phyloP scores from a whole-genome alignment of 1,284 basidiomycete genomes.

The Trichosporon sp. region DNA sequence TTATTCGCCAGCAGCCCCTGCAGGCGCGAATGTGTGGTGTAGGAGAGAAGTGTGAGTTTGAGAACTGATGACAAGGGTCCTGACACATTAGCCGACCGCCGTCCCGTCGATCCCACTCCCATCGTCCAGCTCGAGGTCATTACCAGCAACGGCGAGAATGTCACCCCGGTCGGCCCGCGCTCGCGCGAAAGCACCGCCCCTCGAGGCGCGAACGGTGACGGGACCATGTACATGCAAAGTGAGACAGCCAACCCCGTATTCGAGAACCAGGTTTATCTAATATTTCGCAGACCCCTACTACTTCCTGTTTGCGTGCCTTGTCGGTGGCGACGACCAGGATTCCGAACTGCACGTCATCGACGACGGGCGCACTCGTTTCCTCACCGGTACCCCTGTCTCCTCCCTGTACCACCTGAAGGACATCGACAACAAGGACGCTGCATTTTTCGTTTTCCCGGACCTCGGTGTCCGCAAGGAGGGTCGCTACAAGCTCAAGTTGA shows the following conservation, averaged over 20 bases:
- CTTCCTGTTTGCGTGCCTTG: slow-evolving; percentile 88
- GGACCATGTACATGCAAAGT: slow-evolving; percentile 53
- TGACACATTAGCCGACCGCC: slow-evolving; percentile 71
- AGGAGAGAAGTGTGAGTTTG: slow-evolving; percentile 72
- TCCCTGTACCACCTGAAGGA: slow-evolving; percentile 95
- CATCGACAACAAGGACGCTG: slow-evolving; percentile 80
- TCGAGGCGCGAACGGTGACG: slow-evolving; percentile 14
- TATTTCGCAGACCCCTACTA: slow-evolving; percentile 74
- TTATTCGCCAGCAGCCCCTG: slow-evolving; percentile 82
- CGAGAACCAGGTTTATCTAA: not conserved
- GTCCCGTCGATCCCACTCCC: slow-evolving; percentile 93
- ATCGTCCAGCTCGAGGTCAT: slow-evolving; percentile 92
- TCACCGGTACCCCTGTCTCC: slow-evolving; percentile 68
- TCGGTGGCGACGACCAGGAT: slow-evolving; percentile 73
- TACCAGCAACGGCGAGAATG: slow-evolving; percentile 63
- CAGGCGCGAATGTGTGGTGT: slow-evolving; percentile 87
- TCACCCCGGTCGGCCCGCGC: slow-evolving; percentile 34
- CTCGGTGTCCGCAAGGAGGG: slow-evolving; percentile 88
- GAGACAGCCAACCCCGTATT: slow-evolving; percentile 26
- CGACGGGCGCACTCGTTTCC: slow-evolving; percentile 67
- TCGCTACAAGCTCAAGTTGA: slow-evolving; percentile 80
- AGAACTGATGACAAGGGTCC: slow-evolving; percentile 23
- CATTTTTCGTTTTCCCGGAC: slow-evolving; percentile 88
- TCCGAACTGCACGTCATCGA: slow-evolving; percentile 90
- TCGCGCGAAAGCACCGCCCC: slow-evolving; percentile 21